phyloP scores from a whole-genome alignment of 306 rosid species.

The Vigna trinervia region DNA sequence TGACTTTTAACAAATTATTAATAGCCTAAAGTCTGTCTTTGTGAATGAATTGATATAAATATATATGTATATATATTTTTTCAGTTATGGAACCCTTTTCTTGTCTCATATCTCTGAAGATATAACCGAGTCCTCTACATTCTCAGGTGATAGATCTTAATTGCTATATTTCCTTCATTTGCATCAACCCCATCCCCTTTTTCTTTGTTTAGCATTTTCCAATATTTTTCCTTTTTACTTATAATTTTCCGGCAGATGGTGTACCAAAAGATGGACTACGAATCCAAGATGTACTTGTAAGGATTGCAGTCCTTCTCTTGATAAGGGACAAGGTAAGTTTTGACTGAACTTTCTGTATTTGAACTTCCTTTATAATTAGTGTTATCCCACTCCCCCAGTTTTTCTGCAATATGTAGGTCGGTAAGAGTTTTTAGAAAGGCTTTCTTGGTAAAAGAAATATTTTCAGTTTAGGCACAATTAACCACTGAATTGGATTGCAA shows the following conservation, averaged over 20 bases:
- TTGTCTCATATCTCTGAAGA: constrained; percentile 88
- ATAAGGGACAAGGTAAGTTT: constrained; percentile 83
- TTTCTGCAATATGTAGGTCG: not conserved
- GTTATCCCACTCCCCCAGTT: not conserved
- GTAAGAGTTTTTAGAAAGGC: constrained; percentile 21
- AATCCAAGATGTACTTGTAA: constrained; percentile 87
- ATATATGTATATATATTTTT: not conserved
- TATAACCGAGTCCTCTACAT: constrained; percentile 74
- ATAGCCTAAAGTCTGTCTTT: constrained; percentile 32
- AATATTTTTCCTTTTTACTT: constrained; percentile 29
- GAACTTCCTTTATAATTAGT: constrained; percentile 17
- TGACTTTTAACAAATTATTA: constrained; percentile 29
- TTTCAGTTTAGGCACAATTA: constrained; percentile 4
- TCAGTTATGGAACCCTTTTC: constrained; percentile 89
- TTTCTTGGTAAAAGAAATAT: constrained; percentile 16
- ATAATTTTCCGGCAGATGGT: constrained; percentile 71
- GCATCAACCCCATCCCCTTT: not conserved
- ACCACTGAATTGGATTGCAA: not conserved
- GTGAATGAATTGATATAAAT: constrained; percentile 42
- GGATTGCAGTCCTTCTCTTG: constrained; percentile 79
- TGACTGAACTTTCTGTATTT: constrained; percentile 12
- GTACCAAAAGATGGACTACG: constrained; percentile 99
- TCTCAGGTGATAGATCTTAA: constrained; percentile 72
- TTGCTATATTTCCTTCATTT: constrained; percentile 8
- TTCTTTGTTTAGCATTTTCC: constrained; percentile 1